These are phyloP conservation scores for Meripilus lineatus DNA, from an alignment of 1,284 basidiomycete genomes.

Conservation along the genomic window DNA sequence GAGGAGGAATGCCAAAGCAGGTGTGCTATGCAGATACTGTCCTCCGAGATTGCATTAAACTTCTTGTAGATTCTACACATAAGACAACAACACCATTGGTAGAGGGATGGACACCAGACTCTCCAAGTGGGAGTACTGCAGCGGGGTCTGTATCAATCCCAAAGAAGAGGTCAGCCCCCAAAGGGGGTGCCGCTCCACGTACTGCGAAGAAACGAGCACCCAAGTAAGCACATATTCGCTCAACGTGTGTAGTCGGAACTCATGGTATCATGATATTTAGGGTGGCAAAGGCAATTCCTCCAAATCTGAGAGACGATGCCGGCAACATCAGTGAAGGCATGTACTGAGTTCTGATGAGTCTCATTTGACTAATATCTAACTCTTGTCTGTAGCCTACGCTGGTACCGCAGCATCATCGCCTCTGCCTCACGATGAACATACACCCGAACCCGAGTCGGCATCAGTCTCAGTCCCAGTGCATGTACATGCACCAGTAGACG, in stretches of 20 bases:
- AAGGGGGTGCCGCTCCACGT: not conserved
- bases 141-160: not conserved
- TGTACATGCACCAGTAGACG: conserved; percentile 30
- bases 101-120: not conserved
- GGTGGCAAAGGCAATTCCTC: conserved; percentile 10
- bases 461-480: conserved; percentile 16
- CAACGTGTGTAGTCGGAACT: too few relatives aligned
- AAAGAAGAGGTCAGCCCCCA: not conserved
- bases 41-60: not conserved
- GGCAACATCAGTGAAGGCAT: conserved; percentile 42
- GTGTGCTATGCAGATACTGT: conserved; percentile 4
- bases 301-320: conserved; percentile 28
- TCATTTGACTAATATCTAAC: conserved; percentile 5
- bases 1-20: conserved; percentile 15
- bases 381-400: conserved; percentile 27
- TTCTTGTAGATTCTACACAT: too few relatives aligned
- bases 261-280: not conserved
- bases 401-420: conserved; percentile 45
- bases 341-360: conserved; percentile 6
- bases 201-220: not conserved
- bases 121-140: not conserved
- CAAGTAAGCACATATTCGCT: not conserved
- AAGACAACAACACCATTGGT: not conserved
- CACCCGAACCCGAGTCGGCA: conserved; percentile 21
- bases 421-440: conserved; percentile 25